These are phyloP conservation scores for Rhytidhysteron rufulum DNA, from an alignment of 2,329 filamentous ascomycete species.

Conservation along the genomic window DNA sequence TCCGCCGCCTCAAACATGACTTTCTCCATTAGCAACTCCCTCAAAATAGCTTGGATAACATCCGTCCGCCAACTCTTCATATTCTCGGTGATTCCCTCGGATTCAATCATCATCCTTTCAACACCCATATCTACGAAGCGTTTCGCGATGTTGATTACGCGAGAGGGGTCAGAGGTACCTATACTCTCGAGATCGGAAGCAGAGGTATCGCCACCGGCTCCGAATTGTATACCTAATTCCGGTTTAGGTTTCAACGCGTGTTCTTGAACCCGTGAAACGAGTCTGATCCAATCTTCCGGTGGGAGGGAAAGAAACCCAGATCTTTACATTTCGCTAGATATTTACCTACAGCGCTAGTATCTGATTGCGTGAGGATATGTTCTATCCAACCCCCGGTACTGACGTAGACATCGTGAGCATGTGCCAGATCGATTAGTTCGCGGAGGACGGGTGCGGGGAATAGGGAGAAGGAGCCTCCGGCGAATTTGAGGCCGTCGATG, in stretches of 20 bases:
- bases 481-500: constrained; percentile 55
- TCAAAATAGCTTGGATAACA: constrained; percentile 51
- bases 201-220: constrained; percentile 52
- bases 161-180: constrained; percentile 48
- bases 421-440: constrained; percentile 48
- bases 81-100: constrained; percentile 58
- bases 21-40: constrained; percentile 48
- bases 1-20: constrained; percentile 59
- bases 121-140: constrained; percentile 51
- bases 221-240: constrained; percentile 56
- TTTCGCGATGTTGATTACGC: constrained; percentile 48
- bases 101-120: constrained; percentile 57
- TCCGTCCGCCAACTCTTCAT: constrained; percentile 53
- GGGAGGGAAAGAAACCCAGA: constrained; percentile 47
- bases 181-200: constrained; percentile 45
- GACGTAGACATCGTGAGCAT: constrained; percentile 49
- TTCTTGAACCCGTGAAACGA: constrained; percentile 33
- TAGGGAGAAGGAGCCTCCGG: constrained; percentile 51
- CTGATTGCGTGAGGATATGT: constrained; percentile 49
- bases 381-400: constrained; percentile 56
- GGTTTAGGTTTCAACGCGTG: constrained; percentile 52
- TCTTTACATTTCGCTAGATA: constrained; percentile 53
- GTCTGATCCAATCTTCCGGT: constrained; percentile 12
- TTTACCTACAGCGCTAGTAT: constrained; percentile 46
- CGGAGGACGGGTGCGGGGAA: constrained; percentile 45